Conservation (phyloP, 1,284 basidiomycete genomes). For the Baeospora myosura region DNA sequence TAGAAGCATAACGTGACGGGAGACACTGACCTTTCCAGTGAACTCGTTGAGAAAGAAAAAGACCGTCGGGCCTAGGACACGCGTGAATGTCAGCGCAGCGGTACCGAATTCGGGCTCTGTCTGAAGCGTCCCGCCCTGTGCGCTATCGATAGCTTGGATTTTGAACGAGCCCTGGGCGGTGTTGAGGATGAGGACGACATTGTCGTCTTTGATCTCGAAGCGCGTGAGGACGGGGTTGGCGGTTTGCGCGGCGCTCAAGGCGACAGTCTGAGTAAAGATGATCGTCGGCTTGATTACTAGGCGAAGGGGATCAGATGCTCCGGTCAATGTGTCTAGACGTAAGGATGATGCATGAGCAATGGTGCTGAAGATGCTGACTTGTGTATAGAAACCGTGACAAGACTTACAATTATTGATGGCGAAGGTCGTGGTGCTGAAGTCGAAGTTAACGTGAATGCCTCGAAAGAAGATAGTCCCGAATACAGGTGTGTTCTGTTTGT, state of each 20-base stretch:
- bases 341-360: too few species aligned
- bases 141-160: background rate
- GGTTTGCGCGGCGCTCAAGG: background rate
- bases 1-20: background rate
- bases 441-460: background rate
- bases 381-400: background rate
- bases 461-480: background rate
- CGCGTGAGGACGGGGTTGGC: background rate
- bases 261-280: background rate
- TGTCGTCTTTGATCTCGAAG: background rate
- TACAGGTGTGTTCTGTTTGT: background rate
- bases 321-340: slow-evolving; percentile 1
- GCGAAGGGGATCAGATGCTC: background rate
- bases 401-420: background rate
- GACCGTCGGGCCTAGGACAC: background rate
- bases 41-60: slow-evolving; percentile 1
- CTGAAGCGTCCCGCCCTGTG: background rate
- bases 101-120: background rate
- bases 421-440: background rate
- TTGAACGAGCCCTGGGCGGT: background rate
- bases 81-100: background rate
- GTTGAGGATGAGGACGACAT: background rate
- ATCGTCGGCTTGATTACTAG: background rate
- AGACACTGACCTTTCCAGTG: slow-evolving; percentile 3
- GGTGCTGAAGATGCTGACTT: too few species aligned